Evolutionary conservation across 495 filamentous ascomycete species (phyloP), one percentile per base, ranked within the genome.

Genomic region (Astrocystis sublimbata): DNA sequence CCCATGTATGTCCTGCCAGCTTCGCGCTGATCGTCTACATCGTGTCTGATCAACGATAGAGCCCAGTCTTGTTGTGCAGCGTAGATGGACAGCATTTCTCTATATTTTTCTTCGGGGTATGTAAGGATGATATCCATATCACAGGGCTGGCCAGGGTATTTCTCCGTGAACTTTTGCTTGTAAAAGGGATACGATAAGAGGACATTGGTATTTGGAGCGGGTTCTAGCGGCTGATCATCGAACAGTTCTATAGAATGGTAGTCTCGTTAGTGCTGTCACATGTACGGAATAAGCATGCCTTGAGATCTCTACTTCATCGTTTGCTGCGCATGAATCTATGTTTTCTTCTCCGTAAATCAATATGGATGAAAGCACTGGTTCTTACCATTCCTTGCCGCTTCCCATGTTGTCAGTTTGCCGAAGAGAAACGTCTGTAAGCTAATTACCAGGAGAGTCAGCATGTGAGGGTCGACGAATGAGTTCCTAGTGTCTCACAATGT

Each of bases 371-470:
- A 33, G 10, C 5, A 21, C 56, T 13, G 8, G 35, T 13, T 13
- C 26, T 5, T 23, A 52, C 58, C 33, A 3, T 12, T 0, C 24
- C 31, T 35, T 9, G 46, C 31, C 2, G n/a, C 7, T 4, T 21
- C 15, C 58, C 58, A 60, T 4, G 17, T 28, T 9, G 2, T 4
- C 3, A 51, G 10, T 52, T 33, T 30, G 10, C 58, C 58, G 12
- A 33, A 61, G 6, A 61, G 50, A 3, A 61, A 0, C 19, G 59
- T 60, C 9, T 51, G 19, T 26, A 60, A 3, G 9, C 58, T n/a
- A n/a, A n/a, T n/a, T 60, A 9, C 1, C 17, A 35, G 12, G 15
- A 28, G 10, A 24, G 40, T 54, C 24, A 54, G 59, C 50, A n/a
- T 3, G 5, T 30, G 47, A 7, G 31, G 15, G 10, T 24, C 12